Evolutionary conservation across 2,329 filamentous ascomycete genomes (phyloP), one percentile per base, ranked within the genome.

Genomic region (Colletotrichum sp.): DNA sequence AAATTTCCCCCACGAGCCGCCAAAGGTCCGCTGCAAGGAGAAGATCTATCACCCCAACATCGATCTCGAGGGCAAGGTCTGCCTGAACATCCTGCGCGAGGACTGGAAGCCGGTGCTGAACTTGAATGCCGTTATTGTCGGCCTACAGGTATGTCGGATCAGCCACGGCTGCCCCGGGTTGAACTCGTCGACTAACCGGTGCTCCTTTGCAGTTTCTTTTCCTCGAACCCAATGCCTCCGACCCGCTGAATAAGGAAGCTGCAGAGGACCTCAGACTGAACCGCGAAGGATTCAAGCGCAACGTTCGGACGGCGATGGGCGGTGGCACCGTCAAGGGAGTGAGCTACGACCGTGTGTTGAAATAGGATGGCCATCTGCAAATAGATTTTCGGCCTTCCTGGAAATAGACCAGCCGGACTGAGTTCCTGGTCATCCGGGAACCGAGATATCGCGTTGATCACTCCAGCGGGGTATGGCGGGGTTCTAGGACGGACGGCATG

Each of bases 21-120:
- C 97, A 24, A 99, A 99, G 87, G 97, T 99, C 80, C 97, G 95
- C 82, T 99, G 97, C 87, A 94, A 93, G 80, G 95, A 99, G 87
- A 99, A 98, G 90, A 99, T 99, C 81, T 99, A 99, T 87, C 97
- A 99, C 84, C 97, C 97, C 8, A 99, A 99, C 86, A 99, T 99
- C 83, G 97, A 99, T 82, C 90, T 98, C 55, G 95, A 99, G 84
- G 97, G 97, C 80, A 99, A 99, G 83, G 96, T 99, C 78, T 99
- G 97, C 88, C 87, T 99, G 82, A 99, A 99, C 85, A 99, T 99
- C 81, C 86, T 99, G 82, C 90, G 97, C 77, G 97, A 99, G 87
- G 97, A 99, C 87, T 99, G 97, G 97, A 99, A 99, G 89, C 97
- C 97, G 0, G 97, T 99, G 60, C 87, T 99, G 83, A 99, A 99